These are phyloP conservation scores for Pezicula carpinea DNA, from an alignment of 2,329 filamentous ascomycete genomes.

Conservation along the genomic window DNA sequence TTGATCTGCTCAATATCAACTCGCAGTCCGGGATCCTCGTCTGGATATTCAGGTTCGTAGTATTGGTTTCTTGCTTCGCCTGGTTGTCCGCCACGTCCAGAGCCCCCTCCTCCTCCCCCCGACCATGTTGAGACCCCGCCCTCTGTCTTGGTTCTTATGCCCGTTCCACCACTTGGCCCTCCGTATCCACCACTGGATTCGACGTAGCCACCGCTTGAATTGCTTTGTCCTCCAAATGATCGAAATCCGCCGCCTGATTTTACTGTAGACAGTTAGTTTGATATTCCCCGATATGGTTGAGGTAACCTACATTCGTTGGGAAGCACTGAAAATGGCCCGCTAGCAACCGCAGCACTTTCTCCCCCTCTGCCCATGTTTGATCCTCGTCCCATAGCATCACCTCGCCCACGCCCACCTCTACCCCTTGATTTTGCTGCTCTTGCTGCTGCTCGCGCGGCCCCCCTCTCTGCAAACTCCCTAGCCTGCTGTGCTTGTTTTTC, in stretches of 20 bases:
- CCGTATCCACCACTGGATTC: slow-evolving; percentile 6
- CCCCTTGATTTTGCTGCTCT: slow-evolving; percentile 16
- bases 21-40: slow-evolving; percentile 18
- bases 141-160: background rate
- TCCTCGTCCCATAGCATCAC: slow-evolving; percentile 28
- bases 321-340: slow-evolving; percentile 18
- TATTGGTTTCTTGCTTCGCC: background rate
- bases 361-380: slow-evolving; percentile 7
- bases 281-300: background rate
- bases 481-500: slow-evolving; percentile 11
- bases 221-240: slow-evolving; percentile 1
- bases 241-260: slow-evolving; percentile 5
- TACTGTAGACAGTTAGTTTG: background rate
- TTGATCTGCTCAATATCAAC: slow-evolving; percentile 28
- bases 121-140: background rate
- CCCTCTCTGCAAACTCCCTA: slow-evolving; percentile 10
- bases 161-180: slow-evolving; percentile 3
- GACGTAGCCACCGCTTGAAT: slow-evolving; percentile 4
- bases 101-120: background rate
- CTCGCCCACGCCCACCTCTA: slow-evolving; percentile 21
- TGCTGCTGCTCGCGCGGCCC: slow-evolving; percentile 12
- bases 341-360: slow-evolving; percentile 5
- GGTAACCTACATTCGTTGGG: slow-evolving; percentile 20
- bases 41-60: slow-evolving; percentile 23
- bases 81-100: background rate